These are phyloP conservation scores for Austroboletus novae-zelandiae DNA, from an alignment of 1,284 basidiomycete genomes.

Conservation along the genomic window DNA sequence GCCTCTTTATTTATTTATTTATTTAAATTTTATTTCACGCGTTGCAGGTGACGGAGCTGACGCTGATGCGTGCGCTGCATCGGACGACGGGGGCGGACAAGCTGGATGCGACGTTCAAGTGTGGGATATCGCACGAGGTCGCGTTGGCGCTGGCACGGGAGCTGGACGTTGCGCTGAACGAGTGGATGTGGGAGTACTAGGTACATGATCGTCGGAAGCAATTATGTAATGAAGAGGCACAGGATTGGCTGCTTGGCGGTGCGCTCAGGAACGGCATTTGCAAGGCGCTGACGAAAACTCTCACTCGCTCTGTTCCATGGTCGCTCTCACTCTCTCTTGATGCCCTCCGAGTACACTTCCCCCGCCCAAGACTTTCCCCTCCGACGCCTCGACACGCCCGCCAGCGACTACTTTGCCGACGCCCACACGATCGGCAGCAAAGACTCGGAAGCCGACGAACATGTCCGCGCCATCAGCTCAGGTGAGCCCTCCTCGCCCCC, in stretches of 20 bases:
- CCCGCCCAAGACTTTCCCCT: constrained; percentile 18
- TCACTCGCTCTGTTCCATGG: constrained; percentile 5
- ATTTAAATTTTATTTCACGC: no score
- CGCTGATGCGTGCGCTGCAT: constrained; percentile 64
- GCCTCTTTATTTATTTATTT: constrained; percentile 18
- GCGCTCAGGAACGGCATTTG: constrained; percentile 16
- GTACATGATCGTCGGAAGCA: no score
- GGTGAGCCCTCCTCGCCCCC: constrained; percentile 17
- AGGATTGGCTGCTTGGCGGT: constrained; percentile 10
- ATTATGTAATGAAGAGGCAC: no score
- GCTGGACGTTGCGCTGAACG: constrained; percentile 58
- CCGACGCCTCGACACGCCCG: constrained; percentile 7
- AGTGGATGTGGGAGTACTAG: constrained; percentile 56
- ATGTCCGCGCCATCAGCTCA: constrained; percentile 15
- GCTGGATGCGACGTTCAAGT: constrained; percentile 73
- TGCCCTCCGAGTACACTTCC: constrained; percentile 22
- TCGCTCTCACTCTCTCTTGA: constrained; percentile 18
- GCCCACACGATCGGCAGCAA: constrained; percentile 20
- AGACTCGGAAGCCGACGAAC: constrained; percentile 16
- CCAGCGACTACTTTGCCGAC: constrained; percentile 12
- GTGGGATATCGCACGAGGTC: constrained; percentile 68
- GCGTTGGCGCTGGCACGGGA: constrained; percentile 62
- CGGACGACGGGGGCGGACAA: constrained; percentile 66
- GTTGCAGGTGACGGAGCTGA: constrained; percentile 71
- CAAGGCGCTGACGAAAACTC: constrained; percentile 3